Conservation (phyloP, 306 rosid genomes). For the Lotus japonicus region DNA sequence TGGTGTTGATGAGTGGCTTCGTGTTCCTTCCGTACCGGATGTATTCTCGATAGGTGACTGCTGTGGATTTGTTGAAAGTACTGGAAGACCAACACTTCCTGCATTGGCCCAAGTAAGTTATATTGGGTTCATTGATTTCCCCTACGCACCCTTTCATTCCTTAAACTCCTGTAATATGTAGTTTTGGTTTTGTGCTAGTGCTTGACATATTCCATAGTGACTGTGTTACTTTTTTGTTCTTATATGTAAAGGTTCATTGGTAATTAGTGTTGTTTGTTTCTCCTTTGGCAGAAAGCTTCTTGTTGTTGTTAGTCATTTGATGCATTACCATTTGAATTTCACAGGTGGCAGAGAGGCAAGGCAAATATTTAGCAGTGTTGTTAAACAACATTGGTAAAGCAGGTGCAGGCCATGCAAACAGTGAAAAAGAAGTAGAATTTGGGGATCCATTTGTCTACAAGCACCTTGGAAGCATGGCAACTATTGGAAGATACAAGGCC, state of each 20-base stretch:
- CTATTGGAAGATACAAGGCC: slow-evolving; percentile 86
- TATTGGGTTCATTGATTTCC: too few relatives aligned
- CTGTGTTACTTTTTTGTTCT: not conserved
- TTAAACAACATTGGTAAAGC: slow-evolving; percentile 66
- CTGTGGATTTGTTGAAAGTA: slow-evolving; percentile 88
- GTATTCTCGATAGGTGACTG: slow-evolving; percentile 91
- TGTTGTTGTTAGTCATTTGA: not conserved
- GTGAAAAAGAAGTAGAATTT: slow-evolving; percentile 41
- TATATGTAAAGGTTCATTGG: not conserved
- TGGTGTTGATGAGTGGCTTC: slow-evolving; percentile 93
- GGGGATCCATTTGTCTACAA: slow-evolving; percentile 78
- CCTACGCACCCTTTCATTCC: too few relatives aligned
- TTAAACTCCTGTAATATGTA: not conserved
- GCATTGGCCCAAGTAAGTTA: slow-evolving; percentile 86
- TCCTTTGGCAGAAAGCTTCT: not conserved
- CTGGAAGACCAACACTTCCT: slow-evolving; percentile 77
- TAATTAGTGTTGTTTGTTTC: slow-evolving; percentile 1
- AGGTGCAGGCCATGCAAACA: slow-evolving; percentile 64
- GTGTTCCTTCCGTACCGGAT: slow-evolving; percentile 64
- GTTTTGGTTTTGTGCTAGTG: not conserved
- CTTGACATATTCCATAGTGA: not conserved
- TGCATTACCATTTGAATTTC: slow-evolving; percentile 9
- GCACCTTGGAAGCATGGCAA: slow-evolving; percentile 98
- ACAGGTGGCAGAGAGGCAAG: slow-evolving; percentile 97
- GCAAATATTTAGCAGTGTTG: slow-evolving; percentile 60